These are phyloP conservation scores for Hevea brasiliensis DNA, from an alignment of 345 rosid species.

Conservation along the genomic window DNA sequence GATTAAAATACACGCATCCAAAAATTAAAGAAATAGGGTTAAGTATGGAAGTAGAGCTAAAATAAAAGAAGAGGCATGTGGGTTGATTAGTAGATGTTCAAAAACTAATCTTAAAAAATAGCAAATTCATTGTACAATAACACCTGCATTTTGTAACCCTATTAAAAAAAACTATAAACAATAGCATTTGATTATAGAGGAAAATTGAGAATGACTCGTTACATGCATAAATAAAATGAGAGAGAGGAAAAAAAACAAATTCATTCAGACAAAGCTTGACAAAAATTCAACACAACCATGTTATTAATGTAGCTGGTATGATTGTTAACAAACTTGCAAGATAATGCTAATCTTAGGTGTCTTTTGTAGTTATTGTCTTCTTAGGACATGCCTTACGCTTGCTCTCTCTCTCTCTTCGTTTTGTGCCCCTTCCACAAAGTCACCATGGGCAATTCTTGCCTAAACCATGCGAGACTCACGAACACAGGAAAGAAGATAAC, in stretches of 20 bases:
- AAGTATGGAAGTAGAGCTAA: constrained; percentile 18
- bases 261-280: constrained; percentile 10
- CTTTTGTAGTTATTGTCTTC: constrained; percentile 25
- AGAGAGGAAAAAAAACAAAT: neutral
- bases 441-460: too few species aligned
- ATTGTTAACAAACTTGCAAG: constrained; percentile 2
- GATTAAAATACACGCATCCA: neutral
- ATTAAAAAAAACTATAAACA: neutral
- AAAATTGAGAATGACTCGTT: constrained; percentile 25
- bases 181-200: neutral
- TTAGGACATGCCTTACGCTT: neutral
- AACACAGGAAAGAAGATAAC: too few species aligned
- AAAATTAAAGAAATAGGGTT: neutral
- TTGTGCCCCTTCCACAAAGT: neutral
- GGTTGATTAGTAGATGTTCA: constrained; percentile 29
- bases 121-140: constrained; percentile 30
- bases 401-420: too few species aligned
- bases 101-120: constrained; percentile 11
- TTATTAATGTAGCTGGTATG: constrained; percentile 20
- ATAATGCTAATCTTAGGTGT: constrained; percentile 32
- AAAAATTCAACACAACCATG: constrained; percentile 22
- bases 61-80: constrained; percentile 44
- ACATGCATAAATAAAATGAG: constrained; percentile 17
- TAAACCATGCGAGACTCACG: too few species aligned
- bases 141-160: neutral